Percentiles rank a stretch among this genome's conserved stretches.
These are phyloP conservation scores for Avicennia marina DNA, from an alignment of 257 asterid species.

Conservation along the genomic window DNA sequence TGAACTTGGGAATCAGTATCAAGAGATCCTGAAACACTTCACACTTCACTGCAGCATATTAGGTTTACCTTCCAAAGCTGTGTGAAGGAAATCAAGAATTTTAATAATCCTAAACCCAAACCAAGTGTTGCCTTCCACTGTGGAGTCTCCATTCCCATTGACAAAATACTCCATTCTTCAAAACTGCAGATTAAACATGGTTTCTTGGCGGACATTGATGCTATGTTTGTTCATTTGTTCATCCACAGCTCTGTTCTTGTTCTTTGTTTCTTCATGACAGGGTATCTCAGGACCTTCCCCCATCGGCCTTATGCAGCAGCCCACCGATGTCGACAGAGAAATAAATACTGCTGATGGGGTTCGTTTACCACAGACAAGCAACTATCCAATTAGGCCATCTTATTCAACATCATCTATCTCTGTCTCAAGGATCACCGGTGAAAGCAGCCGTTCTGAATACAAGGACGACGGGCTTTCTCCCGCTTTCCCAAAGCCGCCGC, in stretches of 20 bases:
- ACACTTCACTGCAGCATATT: too few relatives aligned
- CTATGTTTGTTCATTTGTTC: not conserved
- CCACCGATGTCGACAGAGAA: constrained; percentile 19
- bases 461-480: constrained; percentile 37
- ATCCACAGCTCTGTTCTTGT: not conserved
- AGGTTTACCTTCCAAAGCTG: too few relatives aligned
- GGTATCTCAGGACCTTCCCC: constrained; percentile 30
- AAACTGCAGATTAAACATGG: not conserved
- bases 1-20: too few relatives aligned
- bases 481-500: constrained; percentile 11
- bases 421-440: constrained; percentile 38
- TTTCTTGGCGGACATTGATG: not conserved
- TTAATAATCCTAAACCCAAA: too few relatives aligned
- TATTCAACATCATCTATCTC: constrained; percentile 30
- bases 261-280: constrained; percentile 17
- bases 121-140: too few relatives aligned
- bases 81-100: too few relatives aligned
- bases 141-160: too few relatives aligned
- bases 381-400: constrained; percentile 17
- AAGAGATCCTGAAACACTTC: too few relatives aligned
- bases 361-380: not conserved
- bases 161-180: too few relatives aligned
- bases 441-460: constrained; percentile 39
- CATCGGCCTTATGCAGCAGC: constrained; percentile 17
- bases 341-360: constrained; percentile 3